These are phyloP conservation scores for Mycena epipterygia DNA, from an alignment of 768 basidiomycete genomes.

Conservation along the genomic window DNA sequence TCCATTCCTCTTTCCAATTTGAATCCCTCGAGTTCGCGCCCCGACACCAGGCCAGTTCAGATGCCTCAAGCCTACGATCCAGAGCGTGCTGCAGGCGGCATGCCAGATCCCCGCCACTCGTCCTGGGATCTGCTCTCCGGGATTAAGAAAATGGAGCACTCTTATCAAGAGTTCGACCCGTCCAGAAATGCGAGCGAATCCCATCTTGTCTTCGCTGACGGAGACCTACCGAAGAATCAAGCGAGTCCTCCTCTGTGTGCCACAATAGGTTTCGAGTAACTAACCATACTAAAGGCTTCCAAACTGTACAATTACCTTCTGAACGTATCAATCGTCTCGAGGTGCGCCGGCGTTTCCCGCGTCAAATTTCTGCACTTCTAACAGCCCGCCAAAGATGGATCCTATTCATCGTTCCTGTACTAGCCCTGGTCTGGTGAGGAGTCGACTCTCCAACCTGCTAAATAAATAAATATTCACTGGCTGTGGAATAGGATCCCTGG, in stretches of 20 bases:
- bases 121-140: slow-evolving; percentile 65
- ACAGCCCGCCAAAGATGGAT: too few species aligned
- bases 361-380: too few species aligned
- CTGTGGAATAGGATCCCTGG: slow-evolving; percentile 72
- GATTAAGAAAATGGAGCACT: slow-evolving; percentile 63
- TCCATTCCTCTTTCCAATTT: slow-evolving; percentile 27
- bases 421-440: too few species aligned
- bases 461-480: too few species aligned
- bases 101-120: background rate
- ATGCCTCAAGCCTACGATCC: slow-evolving; percentile 14
- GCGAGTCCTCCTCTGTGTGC: slow-evolving; percentile 47
- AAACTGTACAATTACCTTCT: slow-evolving; percentile 81
- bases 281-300: slow-evolving; percentile 68
- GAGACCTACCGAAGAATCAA: slow-evolving; percentile 70
- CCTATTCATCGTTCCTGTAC: slow-evolving; percentile 73
- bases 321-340: slow-evolving; percentile 78
- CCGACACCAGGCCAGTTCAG: background rate
- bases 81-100: slow-evolving; percentile 18
- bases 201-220: slow-evolving; percentile 70
- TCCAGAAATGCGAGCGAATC: slow-evolving; percentile 61
- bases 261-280: too few species aligned
- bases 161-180: slow-evolving; percentile 71
- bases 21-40: slow-evolving; percentile 2
- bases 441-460: too few species aligned
- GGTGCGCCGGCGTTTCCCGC: too few species aligned